Evolutionary conservation across 164 flowering plant species (phyloP).

Genomic region (Nelumbo lutea): DNA sequence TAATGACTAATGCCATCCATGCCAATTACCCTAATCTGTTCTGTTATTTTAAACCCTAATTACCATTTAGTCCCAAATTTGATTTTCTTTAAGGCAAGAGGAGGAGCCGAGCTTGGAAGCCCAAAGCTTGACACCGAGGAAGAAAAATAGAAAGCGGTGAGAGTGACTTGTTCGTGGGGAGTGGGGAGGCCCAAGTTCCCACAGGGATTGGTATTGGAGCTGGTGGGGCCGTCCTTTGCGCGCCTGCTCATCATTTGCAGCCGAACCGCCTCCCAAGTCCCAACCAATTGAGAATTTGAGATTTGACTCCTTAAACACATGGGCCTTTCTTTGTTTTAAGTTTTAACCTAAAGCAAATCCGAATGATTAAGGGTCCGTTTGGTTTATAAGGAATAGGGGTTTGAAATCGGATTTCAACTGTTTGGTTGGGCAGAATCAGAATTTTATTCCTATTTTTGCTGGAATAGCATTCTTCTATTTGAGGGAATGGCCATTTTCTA

Average conservation of each 20-base stretch:
- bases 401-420: no score
- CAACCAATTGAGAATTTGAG: slow-evolving; percentile 16
- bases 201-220: slow-evolving; percentile 58
- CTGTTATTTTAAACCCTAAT: no score
- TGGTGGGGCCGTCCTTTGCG: slow-evolving; percentile 15
- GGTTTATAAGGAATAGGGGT: no score
- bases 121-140: not conserved
- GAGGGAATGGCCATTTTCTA: no score
- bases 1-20: no score
- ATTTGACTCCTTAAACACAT: slow-evolving; percentile 11
- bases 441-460: no score
- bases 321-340: slow-evolving; percentile 21
- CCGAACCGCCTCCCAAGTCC: slow-evolving; percentile 21
- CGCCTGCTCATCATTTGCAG: slow-evolving; percentile 22
- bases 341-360: slow-evolving; percentile 16
- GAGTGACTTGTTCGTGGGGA: not conserved
- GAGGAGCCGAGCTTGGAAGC: not conserved
- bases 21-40: no score
- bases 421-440: no score
- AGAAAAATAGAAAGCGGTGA: not conserved
- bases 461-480: no score
- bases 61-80: no score
- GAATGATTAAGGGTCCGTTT: slow-evolving; percentile 13
- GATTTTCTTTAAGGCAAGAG: no score
- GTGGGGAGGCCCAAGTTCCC: slow-evolving; percentile 65